Base-by-base conservation (phyloP, 2,329 filamentous ascomycete species). In the Paecilomyces sp. region DNA sequence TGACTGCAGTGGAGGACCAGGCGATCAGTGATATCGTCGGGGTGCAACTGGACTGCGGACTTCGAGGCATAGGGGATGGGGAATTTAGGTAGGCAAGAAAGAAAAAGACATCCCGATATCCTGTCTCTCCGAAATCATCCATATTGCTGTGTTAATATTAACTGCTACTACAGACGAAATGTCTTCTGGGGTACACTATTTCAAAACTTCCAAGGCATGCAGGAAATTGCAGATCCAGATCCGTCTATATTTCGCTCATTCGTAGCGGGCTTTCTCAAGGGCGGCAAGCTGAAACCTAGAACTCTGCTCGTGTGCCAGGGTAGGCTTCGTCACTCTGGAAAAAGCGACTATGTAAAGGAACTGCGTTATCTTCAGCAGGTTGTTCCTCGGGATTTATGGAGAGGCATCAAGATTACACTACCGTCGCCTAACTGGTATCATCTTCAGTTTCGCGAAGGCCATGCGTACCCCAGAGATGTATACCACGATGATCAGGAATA, bases 341-440 rank as follows among this genome's bases (percentile, higher is more conserved):
- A 83, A 70, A 79, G 83, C 61, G 78, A 72, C 47, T 79, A 83
- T 59, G 72, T 76, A 69, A 79, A 79, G 18, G 80, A 85, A 67
- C 80, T 82, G 53, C 76, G 82, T 55, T 79, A 80, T 56, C 77
- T 86, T 62, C 82, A 84, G 70, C 77, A 70, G 28, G 67, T 81
- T 15, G 76, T 88, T 0, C 83, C 85, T 0, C 77, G 82, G 52
- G 81, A 84, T 25, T 73, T 81, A 54, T 82, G 84, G 68, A 80
- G 82, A 58, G 81, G 85, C 59, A 84, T 84, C 72, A 87, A 88
- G 75, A 79, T 87, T 61, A 87, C 85, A 12, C 73, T 87, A 68
- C 80, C 83, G 11, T 81, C 83, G 4, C 82, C 83, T 1, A 81
- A 81, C 66, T 87, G 84, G 80, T 87, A 87, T 68, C 85, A 89